Evolutionary conservation across 208 protist genomes (phyloP).

Genomic region (Trypanosoma theileri): DNA sequence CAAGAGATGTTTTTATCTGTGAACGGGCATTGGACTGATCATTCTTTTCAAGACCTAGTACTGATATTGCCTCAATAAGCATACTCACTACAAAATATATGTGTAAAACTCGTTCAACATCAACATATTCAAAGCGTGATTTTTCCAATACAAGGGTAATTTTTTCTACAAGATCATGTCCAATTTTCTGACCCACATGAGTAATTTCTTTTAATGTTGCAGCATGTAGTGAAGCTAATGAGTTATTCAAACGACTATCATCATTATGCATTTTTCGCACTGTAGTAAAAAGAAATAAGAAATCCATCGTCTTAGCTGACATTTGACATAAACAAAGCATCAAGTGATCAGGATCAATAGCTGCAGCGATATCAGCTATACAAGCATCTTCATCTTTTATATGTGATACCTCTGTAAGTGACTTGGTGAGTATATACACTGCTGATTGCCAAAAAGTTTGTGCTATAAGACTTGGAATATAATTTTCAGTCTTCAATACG

Average conservation of each 20-base stretch:
- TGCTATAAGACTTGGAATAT: slow-evolving; percentile 47
- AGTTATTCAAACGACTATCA: slow-evolving; percentile 29
- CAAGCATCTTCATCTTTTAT: slow-evolving; percentile 62
- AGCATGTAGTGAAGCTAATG: slow-evolving; percentile 45
- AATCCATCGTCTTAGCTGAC: slow-evolving; percentile 74
- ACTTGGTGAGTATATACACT: slow-evolving; percentile 68
- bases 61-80: slow-evolving; percentile 55
- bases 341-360: slow-evolving; percentile 75
- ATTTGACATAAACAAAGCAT: slow-evolving; percentile 72
- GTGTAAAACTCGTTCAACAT: slow-evolving; percentile 75
- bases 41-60: slow-evolving; percentile 47
- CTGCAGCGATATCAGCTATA: slow-evolving; percentile 67
- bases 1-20: slow-evolving; percentile 49
- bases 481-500: slow-evolving; percentile 30
- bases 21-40: slow-evolving; percentile 47
- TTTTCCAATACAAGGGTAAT: slow-evolving; percentile 50
- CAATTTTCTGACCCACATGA: slow-evolving; percentile 57
- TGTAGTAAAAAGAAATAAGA: slow-evolving; percentile 66
- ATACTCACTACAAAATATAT: slow-evolving; percentile 77
- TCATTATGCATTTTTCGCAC: slow-evolving; percentile 61
- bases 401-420: slow-evolving; percentile 69
- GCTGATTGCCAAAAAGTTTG: slow-evolving; percentile 67
- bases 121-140: slow-evolving; percentile 39
- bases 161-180: slow-evolving; percentile 75
- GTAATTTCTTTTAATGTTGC: slow-evolving; percentile 41